Conservation (phyloP, 257 asterid genomes). For the Solanum chaucha region DNA sequence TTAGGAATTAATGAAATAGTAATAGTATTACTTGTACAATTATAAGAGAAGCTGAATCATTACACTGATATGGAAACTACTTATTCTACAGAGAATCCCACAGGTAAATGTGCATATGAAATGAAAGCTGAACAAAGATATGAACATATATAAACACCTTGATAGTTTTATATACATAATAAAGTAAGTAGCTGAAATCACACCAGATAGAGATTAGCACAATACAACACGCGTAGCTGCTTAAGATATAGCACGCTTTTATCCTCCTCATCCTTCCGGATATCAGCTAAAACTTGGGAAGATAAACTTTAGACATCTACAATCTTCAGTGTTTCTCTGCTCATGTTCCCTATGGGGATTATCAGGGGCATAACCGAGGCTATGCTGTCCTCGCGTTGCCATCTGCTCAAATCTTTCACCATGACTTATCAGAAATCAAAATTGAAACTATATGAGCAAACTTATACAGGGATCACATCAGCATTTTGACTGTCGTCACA, state of each 20-base stretch:
- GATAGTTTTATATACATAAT: neutral
- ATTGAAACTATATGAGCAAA: neutral
- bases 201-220: neutral
- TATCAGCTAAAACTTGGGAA: neutral
- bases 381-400: neutral
- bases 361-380: neutral
- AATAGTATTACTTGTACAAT: neutral
- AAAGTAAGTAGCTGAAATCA: neutral
- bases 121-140: neutral
- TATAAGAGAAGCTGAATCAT: neutral
- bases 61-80: neutral
- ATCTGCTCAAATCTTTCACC: neutral
- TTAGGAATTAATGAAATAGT: neutral
- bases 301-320: neutral
- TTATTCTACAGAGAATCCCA: neutral
- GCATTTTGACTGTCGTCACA: constrained; percentile 21
- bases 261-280: neutral
- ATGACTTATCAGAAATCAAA: neutral
- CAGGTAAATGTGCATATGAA: neutral
- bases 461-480: constrained; percentile 48
- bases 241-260: neutral
- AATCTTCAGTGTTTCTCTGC: neutral
- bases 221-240: neutral
- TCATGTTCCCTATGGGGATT: neutral
- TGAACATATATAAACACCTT: neutral